Percentiles rank a stretch among this genome's conserved stretches.
phyloP scores from a whole-genome alignment of 2,329 filamentous ascomycete genomes.

The Bipolaris bicolor region DNA sequence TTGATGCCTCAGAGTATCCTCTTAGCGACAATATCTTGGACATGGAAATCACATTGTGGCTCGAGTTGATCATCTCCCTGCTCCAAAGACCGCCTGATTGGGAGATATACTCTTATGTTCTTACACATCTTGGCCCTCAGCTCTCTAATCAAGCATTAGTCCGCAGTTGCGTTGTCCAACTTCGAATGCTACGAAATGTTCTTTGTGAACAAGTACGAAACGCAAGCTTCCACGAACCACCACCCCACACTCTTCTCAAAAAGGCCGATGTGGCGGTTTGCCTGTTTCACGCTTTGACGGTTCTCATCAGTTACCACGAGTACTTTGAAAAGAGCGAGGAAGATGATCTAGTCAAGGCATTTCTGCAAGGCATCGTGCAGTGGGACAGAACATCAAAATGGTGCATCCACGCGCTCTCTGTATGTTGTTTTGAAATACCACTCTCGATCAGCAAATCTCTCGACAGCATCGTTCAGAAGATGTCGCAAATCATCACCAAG shows the following conservation, averaged over 20 bases:
- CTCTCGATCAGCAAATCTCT: constrained; percentile 84
- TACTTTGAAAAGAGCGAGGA: constrained; percentile 84
- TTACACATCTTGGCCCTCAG: constrained; percentile 86
- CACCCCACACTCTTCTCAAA: constrained; percentile 75
- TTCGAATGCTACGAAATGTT: constrained; percentile 75
- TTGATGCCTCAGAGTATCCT: constrained; percentile 46
- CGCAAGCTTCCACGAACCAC: constrained; percentile 81
- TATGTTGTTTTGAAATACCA: constrained; percentile 94
- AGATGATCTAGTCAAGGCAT: constrained; percentile 85
- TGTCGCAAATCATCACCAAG: constrained; percentile 96
- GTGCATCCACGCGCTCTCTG: constrained; percentile 92
- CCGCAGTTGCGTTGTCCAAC: constrained; percentile 71
- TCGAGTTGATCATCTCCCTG: constrained; percentile 78
- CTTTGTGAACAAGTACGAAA: constrained; percentile 83
- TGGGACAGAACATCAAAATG: constrained; percentile 88
- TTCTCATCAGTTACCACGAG: constrained; percentile 88
- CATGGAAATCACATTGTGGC: constrained; percentile 64
- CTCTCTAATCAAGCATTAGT: constrained; percentile 90
- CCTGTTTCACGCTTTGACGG: constrained; percentile 83
- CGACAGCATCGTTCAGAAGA: constrained; percentile 85
- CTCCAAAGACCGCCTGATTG: constrained; percentile 78
- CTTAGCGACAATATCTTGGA: constrained; percentile 50
- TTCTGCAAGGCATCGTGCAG: constrained; percentile 81
- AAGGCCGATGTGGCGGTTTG: constrained; percentile 89
- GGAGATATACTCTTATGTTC: constrained; percentile 90